Evolutionary conservation across 2,329 filamentous ascomycete species (phyloP).

Genomic region (Neocucurbitaria cava): DNA sequence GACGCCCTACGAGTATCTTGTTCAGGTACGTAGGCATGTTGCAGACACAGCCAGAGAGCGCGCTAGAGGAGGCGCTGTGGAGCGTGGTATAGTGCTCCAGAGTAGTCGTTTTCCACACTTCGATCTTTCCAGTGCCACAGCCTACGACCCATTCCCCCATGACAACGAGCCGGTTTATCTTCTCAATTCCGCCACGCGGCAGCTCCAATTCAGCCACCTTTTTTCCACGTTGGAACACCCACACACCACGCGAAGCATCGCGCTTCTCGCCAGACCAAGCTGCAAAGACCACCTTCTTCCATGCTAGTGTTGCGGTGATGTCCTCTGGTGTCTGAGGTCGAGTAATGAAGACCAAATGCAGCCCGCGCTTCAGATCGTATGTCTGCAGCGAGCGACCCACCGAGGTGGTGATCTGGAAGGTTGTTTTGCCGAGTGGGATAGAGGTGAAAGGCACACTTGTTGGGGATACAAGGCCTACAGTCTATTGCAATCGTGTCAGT

Average conservation of each 20-base stretch:
- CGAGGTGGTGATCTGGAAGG: conserved; percentile 96
- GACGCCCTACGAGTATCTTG: conserved; percentile 89
- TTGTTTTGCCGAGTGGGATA: conserved; percentile 87
- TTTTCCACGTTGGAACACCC: conserved; percentile 91
- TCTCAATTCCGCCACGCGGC: conserved; percentile 70
- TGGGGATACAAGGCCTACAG: conserved; percentile 90
- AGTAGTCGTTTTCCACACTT: conserved; percentile 86
- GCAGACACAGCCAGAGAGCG: conserved; percentile 79
- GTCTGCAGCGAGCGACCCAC: conserved; percentile 91
- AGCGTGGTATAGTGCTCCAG: conserved; percentile 92
- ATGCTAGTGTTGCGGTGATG: conserved; percentile 87
- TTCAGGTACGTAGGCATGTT: conserved; percentile 96
- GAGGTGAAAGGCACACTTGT: conserved; percentile 90
- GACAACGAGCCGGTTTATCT: conserved; percentile 77
- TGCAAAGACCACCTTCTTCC: conserved; percentile 86
- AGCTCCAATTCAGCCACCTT: conserved; percentile 77
- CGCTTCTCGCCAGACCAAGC: conserved; percentile 75
- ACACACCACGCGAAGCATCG: conserved; percentile 71
- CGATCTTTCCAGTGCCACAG: conserved; percentile 75
- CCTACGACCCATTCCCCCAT: conserved; percentile 93
- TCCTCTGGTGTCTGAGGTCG: conserved; percentile 83
- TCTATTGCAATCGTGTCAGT: conserved; percentile 60
- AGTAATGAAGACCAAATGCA: conserved; percentile 93
- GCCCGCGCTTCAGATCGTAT: conserved; percentile 87
- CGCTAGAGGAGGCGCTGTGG: conserved; percentile 64